These are phyloP conservation scores for Pestalotiopsis sp. DNA, from an alignment of 2,329 filamentous ascomycete species.

Conservation along the genomic window DNA sequence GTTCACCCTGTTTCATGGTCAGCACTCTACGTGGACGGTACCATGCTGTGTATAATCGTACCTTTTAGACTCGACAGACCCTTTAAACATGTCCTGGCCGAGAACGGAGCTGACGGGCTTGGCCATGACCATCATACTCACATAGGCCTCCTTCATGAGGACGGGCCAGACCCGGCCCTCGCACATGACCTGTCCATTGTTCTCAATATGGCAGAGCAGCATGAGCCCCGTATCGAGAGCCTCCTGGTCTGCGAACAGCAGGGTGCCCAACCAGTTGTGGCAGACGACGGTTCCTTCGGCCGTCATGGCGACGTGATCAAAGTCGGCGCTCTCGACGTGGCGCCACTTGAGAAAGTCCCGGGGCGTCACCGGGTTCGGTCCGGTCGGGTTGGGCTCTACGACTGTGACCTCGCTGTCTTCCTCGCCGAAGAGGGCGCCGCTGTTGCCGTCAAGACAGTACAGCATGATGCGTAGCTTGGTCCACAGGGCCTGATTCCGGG, in stretches of 20 bases:
- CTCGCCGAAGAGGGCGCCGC: background rate
- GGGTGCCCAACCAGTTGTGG: background rate
- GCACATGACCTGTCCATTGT: background rate
- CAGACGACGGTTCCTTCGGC: background rate
- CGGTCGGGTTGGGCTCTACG: background rate
- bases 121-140: background rate
- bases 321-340: conserved; percentile 1
- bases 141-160: background rate
- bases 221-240: background rate
- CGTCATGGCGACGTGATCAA: background rate
- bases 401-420: background rate
- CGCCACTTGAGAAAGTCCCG: background rate
- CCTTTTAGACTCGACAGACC: background rate
- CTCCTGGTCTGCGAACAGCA: background rate
- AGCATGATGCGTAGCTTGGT: conserved; percentile 4
- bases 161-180: background rate
- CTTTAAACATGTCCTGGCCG: background rate
- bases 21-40: background rate
- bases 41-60: background rate
- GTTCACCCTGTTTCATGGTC: background rate
- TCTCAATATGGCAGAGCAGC: background rate
- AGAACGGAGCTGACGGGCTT: background rate
- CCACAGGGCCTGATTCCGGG: background rate
- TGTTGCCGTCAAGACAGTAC: background rate
- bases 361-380: background rate